These are phyloP conservation scores for Macrolepiota dolichaula DNA, from an alignment of 768 basidiomycete species.

Conservation along the genomic window DNA sequence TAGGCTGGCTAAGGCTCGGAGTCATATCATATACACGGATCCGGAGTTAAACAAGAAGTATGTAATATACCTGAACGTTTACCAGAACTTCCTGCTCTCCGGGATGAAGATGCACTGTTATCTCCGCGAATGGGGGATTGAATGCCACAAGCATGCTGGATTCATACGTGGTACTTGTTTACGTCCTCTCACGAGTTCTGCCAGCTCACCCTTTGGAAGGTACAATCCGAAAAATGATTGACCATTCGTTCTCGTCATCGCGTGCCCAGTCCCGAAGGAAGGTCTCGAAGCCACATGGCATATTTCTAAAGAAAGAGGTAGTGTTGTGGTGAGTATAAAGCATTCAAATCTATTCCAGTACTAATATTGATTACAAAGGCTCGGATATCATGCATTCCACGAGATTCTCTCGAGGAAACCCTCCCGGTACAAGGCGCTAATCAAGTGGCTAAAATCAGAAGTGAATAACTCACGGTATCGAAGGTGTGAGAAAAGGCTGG, in stretches of 20 bases:
- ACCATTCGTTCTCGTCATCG: constrained; percentile 51
- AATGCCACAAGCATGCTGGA: constrained; percentile 34
- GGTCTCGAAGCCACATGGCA: constrained; percentile 25
- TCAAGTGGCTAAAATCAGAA: constrained; percentile 49
- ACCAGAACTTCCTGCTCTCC: constrained; percentile 77
- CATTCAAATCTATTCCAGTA: not conserved
- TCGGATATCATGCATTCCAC: constrained; percentile 79
- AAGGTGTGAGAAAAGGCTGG: constrained; percentile 42
- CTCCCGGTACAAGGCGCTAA: constrained; percentile 41
- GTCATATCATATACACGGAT: constrained; percentile 82
- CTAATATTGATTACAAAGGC: constrained; percentile 41
- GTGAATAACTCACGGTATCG: constrained; percentile 44
- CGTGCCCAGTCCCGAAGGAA: constrained; percentile 40
- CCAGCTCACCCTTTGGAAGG: constrained; percentile 34
- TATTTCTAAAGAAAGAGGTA: constrained; percentile 42
- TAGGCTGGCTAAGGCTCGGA: constrained; percentile 54
- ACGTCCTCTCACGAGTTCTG: not conserved
- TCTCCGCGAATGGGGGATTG: constrained; percentile 56
- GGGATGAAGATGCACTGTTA: constrained; percentile 90
- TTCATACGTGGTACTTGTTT: constrained; percentile 56
- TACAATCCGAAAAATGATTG: constrained; percentile 58
- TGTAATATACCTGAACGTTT: constrained; percentile 76
- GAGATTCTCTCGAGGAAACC: constrained; percentile 55
- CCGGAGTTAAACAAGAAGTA: constrained; percentile 57
- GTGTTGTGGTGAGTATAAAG: constrained; percentile 55